Conservation (phyloP, 1,284 basidiomycete species). For the Chalciporus piperatoides region DNA sequence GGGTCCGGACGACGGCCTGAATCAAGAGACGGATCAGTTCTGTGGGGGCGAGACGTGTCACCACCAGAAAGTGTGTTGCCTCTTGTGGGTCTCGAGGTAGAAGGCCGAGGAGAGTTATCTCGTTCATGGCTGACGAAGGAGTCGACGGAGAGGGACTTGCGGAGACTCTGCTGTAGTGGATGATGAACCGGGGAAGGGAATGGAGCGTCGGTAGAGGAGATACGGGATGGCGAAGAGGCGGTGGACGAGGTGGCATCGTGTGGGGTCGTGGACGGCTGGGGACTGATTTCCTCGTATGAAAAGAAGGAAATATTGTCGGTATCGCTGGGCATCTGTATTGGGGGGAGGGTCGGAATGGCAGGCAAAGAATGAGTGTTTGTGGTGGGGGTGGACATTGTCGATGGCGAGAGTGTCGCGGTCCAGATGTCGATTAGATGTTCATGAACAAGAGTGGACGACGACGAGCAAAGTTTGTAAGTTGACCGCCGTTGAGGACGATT, state of each 20-base stretch:
- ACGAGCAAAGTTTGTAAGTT: slow-evolving; percentile 4
- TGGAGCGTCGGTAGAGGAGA: slow-evolving; percentile 5
- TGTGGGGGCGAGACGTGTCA: slow-evolving; percentile 20
- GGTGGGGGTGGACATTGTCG: slow-evolving; percentile 22
- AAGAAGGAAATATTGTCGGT: slow-evolving; percentile 11
- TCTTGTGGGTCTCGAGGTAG: slow-evolving; percentile 36
- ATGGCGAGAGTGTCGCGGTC: not conserved
- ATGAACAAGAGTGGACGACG: slow-evolving; percentile 14
- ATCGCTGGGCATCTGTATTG: slow-evolving; percentile 41
- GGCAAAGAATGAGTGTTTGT: slow-evolving; percentile 32
- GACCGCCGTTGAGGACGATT: not conserved
- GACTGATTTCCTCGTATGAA: slow-evolving; percentile 9
- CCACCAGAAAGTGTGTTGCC: slow-evolving; percentile 26
- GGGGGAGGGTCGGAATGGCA: slow-evolving; percentile 44
- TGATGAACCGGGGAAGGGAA: slow-evolving; percentile 24
- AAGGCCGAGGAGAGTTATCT: slow-evolving; percentile 32
- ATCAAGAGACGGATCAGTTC: slow-evolving; percentile 24
- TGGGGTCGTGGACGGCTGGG: slow-evolving; percentile 28
- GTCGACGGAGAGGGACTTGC: slow-evolving; percentile 73
- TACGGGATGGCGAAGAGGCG: slow-evolving; percentile 23
- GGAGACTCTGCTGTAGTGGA: slow-evolving; percentile 38
- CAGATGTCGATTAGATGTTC: slow-evolving; percentile 16
- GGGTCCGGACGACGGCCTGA: slow-evolving; percentile 28
- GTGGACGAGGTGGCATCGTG: slow-evolving; percentile 36
- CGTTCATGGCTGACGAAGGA: slow-evolving; percentile 57